Conservation (phyloP, 176 grass and related monocot genomes). For the Saccharum officinarum region DNA sequence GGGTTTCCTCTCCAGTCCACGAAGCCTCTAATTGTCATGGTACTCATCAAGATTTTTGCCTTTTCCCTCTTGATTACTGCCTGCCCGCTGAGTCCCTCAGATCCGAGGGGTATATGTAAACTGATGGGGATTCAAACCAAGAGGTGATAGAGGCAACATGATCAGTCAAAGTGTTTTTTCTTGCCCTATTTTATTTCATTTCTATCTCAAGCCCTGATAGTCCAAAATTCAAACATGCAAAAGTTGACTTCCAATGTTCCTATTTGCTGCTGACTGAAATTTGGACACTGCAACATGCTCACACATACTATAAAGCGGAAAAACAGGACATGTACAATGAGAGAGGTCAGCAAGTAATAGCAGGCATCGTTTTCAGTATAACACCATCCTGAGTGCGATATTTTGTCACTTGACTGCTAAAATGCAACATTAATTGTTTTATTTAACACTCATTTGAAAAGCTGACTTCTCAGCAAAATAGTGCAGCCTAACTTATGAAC, state of each 20-base stretch:
- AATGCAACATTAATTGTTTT: background rate
- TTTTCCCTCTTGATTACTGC: conserved; percentile 9
- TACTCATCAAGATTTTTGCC: conserved; percentile 18
- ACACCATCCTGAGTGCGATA: background rate
- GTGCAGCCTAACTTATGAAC: background rate
- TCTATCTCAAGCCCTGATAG: conserved; percentile 4
- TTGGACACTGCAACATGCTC: background rate
- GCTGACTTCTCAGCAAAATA: background rate
- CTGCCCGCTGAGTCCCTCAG: background rate
- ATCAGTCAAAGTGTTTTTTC: conserved; percentile 2
- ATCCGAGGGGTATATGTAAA: conserved; percentile 23
- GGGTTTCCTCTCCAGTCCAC: conserved; percentile 68
- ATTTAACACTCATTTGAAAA: conserved; percentile 14
- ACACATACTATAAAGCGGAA: background rate
- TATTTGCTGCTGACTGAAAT: background rate
- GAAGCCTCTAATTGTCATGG: conserved; percentile 44
- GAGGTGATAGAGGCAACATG: conserved; percentile 20
- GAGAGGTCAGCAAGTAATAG: background rate
- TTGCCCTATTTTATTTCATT: background rate
- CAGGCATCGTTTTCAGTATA: background rate
- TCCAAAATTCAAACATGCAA: background rate
- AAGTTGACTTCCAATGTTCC: background rate
- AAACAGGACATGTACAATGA: background rate
- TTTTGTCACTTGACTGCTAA: background rate
- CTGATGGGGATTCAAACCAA: background rate